Base-by-base conservation (phyloP, 371 early-diverging fungal genomes). In the Conidiobolus incongruus region DNA sequence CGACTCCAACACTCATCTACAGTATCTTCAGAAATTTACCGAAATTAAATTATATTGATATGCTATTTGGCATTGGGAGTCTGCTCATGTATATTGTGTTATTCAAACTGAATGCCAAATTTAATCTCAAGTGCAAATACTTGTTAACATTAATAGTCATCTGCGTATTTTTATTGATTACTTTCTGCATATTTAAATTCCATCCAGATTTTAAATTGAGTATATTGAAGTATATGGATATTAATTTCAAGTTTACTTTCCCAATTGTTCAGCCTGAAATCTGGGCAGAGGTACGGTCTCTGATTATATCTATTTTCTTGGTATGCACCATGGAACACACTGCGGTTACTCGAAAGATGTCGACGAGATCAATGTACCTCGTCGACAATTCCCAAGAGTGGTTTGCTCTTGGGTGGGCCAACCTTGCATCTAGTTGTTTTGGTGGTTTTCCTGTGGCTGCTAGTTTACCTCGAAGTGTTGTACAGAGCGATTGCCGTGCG, bases 271-370 rank as follows among this genome's bases (percentile, higher is more conserved):
- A 52, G 35, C 37, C 55, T 7, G 33, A 50, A 24, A 50, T 67
- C 6, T 40, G 72, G 21, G 48, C 52, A 12, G 55, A 48, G 4
- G 55, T 76, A 24, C 61, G 61, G 2, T 56, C 61, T 11, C 59
- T 72, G 11, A 48, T 78, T 4, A 61, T 70, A 1, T 73, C 74
- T 2, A 68, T 72, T 17, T 68, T 75, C 12, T 58, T 85, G 31
- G 72, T 83, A 21, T 52, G 69, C 29, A 61, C 87, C 38, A 58
- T 90, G 57, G 91, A 90, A 52, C 86, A 85, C 52, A 71, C 83
- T 47, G 78, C 85, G 4, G 73, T 86, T 40, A 57, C 70, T 36
- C 75, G 76, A 50, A 75, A 78, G 33, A 75, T 84, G 45, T 33
- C 34, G 10, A 28, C 34, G 8, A 31, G 22, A 22, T 15, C 26